Conservation (phyloP, 2,329 filamentous ascomycete species). For the Ophiocordyceps australis region DNA sequence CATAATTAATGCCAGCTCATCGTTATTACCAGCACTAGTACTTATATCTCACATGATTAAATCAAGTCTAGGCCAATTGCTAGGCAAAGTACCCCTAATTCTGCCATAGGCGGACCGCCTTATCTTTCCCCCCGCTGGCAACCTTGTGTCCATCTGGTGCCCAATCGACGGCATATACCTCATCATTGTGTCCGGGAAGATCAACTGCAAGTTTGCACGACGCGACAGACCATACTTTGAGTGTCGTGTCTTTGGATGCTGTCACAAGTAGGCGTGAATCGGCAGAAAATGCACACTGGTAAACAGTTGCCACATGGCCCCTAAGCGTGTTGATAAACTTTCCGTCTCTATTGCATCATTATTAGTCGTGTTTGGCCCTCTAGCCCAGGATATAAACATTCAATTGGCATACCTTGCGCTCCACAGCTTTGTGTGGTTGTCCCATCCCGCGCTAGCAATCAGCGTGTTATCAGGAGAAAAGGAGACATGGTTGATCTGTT, state of each 20-base stretch:
- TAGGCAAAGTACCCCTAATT: too few relatives aligned
- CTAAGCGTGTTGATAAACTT: slow-evolving; percentile 76
- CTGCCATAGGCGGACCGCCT: slow-evolving; percentile 50
- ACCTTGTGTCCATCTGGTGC: slow-evolving; percentile 78
- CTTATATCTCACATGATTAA: too few relatives aligned
- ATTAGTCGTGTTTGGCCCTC: slow-evolving; percentile 4
- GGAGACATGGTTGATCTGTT: slow-evolving; percentile 87
- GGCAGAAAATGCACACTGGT: slow-evolving; percentile 81
- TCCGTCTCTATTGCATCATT: slow-evolving; percentile 26
- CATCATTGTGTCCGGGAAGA: slow-evolving; percentile 77
- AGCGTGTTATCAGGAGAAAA: slow-evolving; percentile 82
- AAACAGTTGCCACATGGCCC: slow-evolving; percentile 79
- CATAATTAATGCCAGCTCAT: too few relatives aligned
- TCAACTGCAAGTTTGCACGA: slow-evolving; percentile 66
- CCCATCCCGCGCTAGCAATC: slow-evolving; percentile 79
- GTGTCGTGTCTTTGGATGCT: slow-evolving; percentile 75
- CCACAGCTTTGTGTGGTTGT: slow-evolving; percentile 93
- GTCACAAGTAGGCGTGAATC: slow-evolving; percentile 83
- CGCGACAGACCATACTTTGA: slow-evolving; percentile 88
- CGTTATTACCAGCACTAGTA: too few relatives aligned
- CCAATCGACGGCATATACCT: slow-evolving; percentile 93
- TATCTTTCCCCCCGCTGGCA: slow-evolving; percentile 85
- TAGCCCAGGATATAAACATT: neutral
- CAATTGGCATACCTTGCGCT: slow-evolving; percentile 42
- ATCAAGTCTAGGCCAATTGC: too few relatives aligned